Evolutionary conservation across 2,329 filamentous ascomycete species (phyloP).

Genomic region (Botrytis medusae): DNA sequence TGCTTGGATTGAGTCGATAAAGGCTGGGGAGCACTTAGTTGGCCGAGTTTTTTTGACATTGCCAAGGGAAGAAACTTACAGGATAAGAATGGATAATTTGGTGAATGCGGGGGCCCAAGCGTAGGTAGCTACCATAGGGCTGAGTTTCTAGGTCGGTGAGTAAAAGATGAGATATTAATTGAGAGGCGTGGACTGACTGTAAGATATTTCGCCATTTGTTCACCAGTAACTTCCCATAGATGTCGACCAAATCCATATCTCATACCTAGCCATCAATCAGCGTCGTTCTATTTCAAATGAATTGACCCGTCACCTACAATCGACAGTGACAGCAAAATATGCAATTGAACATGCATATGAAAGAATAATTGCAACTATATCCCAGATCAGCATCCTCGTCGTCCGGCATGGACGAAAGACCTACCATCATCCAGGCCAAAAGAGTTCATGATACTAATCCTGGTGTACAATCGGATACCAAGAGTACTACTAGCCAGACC

Average conservation of each 20-base stretch:
- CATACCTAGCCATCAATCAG: background rate
- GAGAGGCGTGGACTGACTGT: background rate
- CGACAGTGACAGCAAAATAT: background rate
- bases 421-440: constrained; percentile 4
- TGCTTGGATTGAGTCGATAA: constrained; percentile 1
- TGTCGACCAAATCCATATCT: constrained; percentile 6
- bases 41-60: too few species aligned
- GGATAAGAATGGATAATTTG: constrained; percentile 1
- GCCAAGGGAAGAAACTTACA: background rate
- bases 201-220: background rate
- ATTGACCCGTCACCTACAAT: background rate
- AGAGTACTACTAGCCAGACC: background rate
- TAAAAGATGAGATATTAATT: background rate
- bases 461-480: constrained; percentile 1
- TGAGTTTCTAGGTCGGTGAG: background rate
- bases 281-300: too few species aligned
- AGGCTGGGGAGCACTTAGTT: background rate
- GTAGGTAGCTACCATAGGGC: constrained; percentile 3
- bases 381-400: background rate
- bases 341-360: constrained; percentile 8
- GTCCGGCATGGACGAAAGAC: background rate
- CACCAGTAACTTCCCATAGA: constrained; percentile 1
- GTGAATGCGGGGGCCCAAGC: constrained; percentile 3
- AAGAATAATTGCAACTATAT: background rate
- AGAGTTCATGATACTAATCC: constrained; percentile 2